Percentiles rank a stretch among this genome's conserved stretches.
phyloP scores from a whole-genome alignment of 306 rosid genomes.

The Aeschynomene evenia region DNA sequence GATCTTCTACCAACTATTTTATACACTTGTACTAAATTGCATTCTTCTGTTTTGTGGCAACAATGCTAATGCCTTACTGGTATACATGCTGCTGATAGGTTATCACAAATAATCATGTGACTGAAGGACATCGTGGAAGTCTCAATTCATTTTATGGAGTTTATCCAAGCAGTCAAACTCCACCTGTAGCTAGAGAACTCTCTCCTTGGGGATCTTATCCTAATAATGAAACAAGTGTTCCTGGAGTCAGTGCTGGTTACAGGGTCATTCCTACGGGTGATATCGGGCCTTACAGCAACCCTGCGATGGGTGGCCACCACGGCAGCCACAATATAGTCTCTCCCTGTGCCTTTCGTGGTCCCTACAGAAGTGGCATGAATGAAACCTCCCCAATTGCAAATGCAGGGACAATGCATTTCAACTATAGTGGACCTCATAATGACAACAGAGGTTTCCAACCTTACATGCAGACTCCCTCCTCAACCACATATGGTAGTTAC shows the following conservation, averaged over 20 bases:
- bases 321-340: not conserved
- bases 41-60: not conserved
- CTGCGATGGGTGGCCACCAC: constrained; percentile 18
- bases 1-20: not conserved
- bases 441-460: constrained; percentile 17
- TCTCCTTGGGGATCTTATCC: constrained; percentile 20
- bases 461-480: not conserved
- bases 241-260: constrained; percentile 24
- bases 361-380: constrained; percentile 24
- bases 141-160: constrained; percentile 30
- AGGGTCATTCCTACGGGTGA: not conserved
- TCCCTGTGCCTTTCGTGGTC: not conserved
- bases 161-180: constrained; percentile 32
- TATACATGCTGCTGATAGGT: constrained; percentile 31
- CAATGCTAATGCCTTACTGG: not conserved
- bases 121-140: constrained; percentile 16
- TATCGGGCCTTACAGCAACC: not conserved
- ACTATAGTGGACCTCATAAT: constrained; percentile 14
- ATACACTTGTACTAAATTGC: not conserved
- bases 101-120: not conserved
- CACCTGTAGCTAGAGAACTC: constrained; percentile 19
- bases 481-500: constrained; percentile 29
- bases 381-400: constrained; percentile 23
- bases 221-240: constrained; percentile 13
- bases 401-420: constrained; percentile 8